Evolutionary conservation across 2,329 filamentous ascomycete species (phyloP).

Genomic region (Teratosphaeria pseudoeucalypti): DNA sequence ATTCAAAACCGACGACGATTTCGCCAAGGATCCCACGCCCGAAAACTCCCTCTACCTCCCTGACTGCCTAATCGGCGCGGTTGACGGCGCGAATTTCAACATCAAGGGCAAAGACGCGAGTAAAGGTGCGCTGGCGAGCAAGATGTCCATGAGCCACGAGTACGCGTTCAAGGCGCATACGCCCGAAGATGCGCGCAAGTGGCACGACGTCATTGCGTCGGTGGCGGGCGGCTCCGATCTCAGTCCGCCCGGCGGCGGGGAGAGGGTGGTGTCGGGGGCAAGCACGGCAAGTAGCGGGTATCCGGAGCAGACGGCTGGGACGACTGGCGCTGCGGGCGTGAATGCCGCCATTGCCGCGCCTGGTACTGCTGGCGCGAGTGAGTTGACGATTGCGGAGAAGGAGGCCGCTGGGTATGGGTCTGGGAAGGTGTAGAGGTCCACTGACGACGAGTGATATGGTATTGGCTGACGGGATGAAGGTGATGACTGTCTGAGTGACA

Average conservation of each 20-base stretch:
- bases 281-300: neutral
- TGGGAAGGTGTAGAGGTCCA: neutral
- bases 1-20: constrained; percentile 83
- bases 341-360: neutral
- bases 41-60: constrained; percentile 88
- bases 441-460: neutral
- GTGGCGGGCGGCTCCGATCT: constrained; percentile 44
- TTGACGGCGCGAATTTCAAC: constrained; percentile 74
- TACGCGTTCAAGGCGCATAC: constrained; percentile 81
- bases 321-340: neutral
- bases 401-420: neutral
- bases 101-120: constrained; percentile 90
- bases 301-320: neutral
- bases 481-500: neutral
- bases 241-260: constrained; percentile 23
- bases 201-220: constrained; percentile 63
- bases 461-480: neutral
- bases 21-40: constrained; percentile 62
- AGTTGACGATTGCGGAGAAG: neutral
- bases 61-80: constrained; percentile 67
- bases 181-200: constrained; percentile 67
- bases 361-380: neutral
- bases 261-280: neutral
- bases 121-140: constrained; percentile 65
- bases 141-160: constrained; percentile 70